These are phyloP conservation scores for Neoboletus brunneissimus DNA, from an alignment of 768 basidiomycete species.

Conservation along the genomic window DNA sequence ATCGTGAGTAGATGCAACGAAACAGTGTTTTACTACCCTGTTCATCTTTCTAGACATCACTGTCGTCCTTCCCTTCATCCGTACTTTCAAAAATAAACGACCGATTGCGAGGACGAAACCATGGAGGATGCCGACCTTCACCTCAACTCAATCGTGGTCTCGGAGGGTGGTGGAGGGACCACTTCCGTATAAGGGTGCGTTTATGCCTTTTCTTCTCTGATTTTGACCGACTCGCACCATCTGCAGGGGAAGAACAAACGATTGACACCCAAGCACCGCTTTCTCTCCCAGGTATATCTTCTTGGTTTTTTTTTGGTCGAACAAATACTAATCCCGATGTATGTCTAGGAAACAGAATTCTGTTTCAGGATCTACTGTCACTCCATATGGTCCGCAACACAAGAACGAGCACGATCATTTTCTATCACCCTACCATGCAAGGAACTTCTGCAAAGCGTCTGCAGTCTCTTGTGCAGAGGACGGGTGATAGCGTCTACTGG, in stretches of 20 bases:
- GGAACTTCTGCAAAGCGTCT: constrained; percentile 28
- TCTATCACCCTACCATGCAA: constrained; percentile 26
- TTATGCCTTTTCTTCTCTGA: background rate
- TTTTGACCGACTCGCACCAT: background rate
- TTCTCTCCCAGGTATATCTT: constrained; percentile 16
- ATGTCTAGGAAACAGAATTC: constrained; percentile 14
- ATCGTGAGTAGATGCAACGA: constrained; percentile 34
- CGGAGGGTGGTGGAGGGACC: background rate
- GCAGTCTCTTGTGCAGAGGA: constrained; percentile 25
- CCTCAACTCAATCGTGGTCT: background rate
- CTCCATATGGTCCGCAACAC: constrained; percentile 38
- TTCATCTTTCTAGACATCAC: constrained; percentile 39
- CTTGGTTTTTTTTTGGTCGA: background rate
- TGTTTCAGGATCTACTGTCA: constrained; percentile 36
- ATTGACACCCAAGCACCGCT: constrained; percentile 35
- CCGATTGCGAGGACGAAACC: constrained; percentile 19
- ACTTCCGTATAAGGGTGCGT: constrained; percentile 14
- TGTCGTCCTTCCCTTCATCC: constrained; percentile 40
- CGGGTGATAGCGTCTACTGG: constrained; percentile 37
- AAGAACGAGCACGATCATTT: constrained; percentile 36
- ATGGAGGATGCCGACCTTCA: constrained; percentile 17
- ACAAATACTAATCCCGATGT: background rate
- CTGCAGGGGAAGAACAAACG: constrained; percentile 14
- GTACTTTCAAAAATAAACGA: constrained; percentile 33
- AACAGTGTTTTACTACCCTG: background rate